A percentile compares a stretch with the other conserved stretches of the same genome.
Evolutionary conservation across 768 basidiomycete species (phyloP).

Genomic region (Pleurotus cornucopiae): DNA sequence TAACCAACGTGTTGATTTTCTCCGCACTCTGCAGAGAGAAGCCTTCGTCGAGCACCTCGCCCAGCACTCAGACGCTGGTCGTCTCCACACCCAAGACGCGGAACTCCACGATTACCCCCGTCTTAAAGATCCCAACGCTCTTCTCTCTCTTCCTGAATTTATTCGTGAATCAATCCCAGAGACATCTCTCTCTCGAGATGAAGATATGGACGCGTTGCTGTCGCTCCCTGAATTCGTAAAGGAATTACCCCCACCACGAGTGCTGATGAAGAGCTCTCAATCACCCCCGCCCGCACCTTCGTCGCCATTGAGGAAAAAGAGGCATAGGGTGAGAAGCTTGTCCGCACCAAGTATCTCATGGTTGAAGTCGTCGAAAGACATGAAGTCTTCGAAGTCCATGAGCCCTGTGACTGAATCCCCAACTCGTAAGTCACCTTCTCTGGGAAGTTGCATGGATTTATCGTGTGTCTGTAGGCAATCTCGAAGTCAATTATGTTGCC

Average conservation of each 20-base stretch:
- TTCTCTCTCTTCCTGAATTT: constrained; percentile 59
- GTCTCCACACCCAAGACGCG: constrained; percentile 80
- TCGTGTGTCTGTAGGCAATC: constrained; percentile 20
- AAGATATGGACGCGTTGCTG: constrained; percentile 44
- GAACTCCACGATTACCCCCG: constrained; percentile 33
- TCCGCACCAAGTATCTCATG: constrained; percentile 61
- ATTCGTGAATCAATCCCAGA: constrained; percentile 50
- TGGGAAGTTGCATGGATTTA: constrained; percentile 1
- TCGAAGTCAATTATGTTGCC: constrained; percentile 48
- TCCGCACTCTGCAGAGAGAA: constrained; percentile 42
- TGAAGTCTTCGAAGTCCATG: constrained; percentile 13
- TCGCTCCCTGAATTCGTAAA: constrained; percentile 58
- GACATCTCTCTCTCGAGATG: constrained; percentile 18
- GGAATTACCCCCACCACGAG: constrained; percentile 35
- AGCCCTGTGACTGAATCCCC: constrained; percentile 10
- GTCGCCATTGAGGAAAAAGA: constrained; percentile 28
- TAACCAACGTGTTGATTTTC: constrained; percentile 10
- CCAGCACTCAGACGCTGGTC: constrained; percentile 66
- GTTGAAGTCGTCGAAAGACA: constrained; percentile 35
- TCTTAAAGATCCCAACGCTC: constrained; percentile 45
- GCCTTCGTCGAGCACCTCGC: constrained; percentile 74
- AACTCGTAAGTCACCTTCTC: background rate
- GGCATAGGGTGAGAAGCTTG: constrained; percentile 42
- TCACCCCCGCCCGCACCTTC: constrained; percentile 10
- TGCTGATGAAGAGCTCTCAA: constrained; percentile 13